Conservation (phyloP, 805 yeast species). For the Phaffomyces antillensis region DNA sequence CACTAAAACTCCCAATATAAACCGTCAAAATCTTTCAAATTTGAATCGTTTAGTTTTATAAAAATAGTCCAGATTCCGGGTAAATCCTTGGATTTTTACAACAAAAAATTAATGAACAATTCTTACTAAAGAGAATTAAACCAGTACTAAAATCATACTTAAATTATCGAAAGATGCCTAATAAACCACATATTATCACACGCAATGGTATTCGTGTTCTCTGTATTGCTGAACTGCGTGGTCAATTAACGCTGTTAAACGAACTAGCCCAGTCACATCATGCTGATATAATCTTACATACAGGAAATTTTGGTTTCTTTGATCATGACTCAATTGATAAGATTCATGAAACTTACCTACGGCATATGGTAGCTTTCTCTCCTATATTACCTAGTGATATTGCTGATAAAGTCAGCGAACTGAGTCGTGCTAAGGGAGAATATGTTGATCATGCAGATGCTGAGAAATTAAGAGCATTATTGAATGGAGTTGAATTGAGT, state of each 20-base stretch:
- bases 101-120: too few species aligned
- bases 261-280: slow-evolving; percentile 36
- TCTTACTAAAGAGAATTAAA: not conserved
- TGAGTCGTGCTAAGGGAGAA: slow-evolving; percentile 40
- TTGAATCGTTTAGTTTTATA: too few species aligned
- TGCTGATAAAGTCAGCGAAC: slow-evolving; percentile 44
- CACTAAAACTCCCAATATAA: too few species aligned
- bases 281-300: slow-evolving; percentile 54
- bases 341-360: slow-evolving; percentile 50
- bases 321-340: slow-evolving; percentile 46
- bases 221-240: slow-evolving; percentile 51
- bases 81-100: too few species aligned
- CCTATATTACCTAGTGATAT: slow-evolving; percentile 45
- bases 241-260: slow-evolving; percentile 43
- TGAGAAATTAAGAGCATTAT: slow-evolving; percentile 26
- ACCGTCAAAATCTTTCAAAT: too few species aligned
- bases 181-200: slow-evolving; percentile 14
- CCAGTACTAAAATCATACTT: not conserved
- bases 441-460: slow-evolving; percentile 30
- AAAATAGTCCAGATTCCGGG: too few species aligned
- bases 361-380: slow-evolving; percentile 63
- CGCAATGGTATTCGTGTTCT: slow-evolving; percentile 32
- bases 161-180: not conserved
- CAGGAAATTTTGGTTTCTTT: slow-evolving; percentile 78
- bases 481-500: slow-evolving; percentile 35